Conservation (phyloP, 164 flowering plant species). For the Pachysandra terminalis region DNA sequence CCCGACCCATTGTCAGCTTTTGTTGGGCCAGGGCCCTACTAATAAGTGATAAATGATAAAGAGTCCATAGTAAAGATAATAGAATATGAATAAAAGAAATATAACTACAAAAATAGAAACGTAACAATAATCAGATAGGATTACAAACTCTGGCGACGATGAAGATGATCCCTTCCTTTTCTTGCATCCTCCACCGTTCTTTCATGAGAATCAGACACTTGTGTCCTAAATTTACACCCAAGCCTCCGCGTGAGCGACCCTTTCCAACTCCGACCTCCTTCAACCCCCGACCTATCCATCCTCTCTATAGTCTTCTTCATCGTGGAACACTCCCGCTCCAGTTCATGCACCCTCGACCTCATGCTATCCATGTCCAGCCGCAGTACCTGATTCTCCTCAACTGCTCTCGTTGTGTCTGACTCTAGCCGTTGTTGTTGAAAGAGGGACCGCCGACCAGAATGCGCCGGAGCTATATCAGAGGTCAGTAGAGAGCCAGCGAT, state of each 20-base stretch:
- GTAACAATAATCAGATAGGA: too few relatives aligned
- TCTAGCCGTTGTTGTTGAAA: slow-evolving; percentile 6
- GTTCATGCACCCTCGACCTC: slow-evolving; percentile 83
- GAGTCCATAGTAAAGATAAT: too few relatives aligned
- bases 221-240: slow-evolving; percentile 72
- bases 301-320: slow-evolving; percentile 81
- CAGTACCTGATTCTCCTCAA: slow-evolving; percentile 86
- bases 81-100: too few relatives aligned
- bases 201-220: slow-evolving; percentile 77
- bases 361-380: slow-evolving; percentile 91
- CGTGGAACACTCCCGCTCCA: slow-evolving; percentile 82
- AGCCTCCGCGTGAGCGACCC: slow-evolving; percentile 34
- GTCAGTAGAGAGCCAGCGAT: slow-evolving; percentile 74
- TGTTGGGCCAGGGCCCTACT: too few relatives aligned
- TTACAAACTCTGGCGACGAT: too few relatives aligned
- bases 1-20: too few relatives aligned
- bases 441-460: slow-evolving; percentile 26
- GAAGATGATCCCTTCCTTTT: slow-evolving; percentile 13
- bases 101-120: too few relatives aligned
- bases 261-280: slow-evolving; percentile 27
- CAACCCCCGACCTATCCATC: slow-evolving; percentile 44
- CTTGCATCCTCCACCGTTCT: slow-evolving; percentile 41
- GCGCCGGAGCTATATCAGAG: slow-evolving; percentile 33
- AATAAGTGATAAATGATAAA: too few relatives aligned
- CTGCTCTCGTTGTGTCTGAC: slow-evolving; percentile 36